A percentile compares a stretch with the other conserved stretches of the same genome.
Evolutionary conservation across 2,329 filamentous ascomycete genomes (phyloP).

Genomic region (Massarina eburnea): DNA sequence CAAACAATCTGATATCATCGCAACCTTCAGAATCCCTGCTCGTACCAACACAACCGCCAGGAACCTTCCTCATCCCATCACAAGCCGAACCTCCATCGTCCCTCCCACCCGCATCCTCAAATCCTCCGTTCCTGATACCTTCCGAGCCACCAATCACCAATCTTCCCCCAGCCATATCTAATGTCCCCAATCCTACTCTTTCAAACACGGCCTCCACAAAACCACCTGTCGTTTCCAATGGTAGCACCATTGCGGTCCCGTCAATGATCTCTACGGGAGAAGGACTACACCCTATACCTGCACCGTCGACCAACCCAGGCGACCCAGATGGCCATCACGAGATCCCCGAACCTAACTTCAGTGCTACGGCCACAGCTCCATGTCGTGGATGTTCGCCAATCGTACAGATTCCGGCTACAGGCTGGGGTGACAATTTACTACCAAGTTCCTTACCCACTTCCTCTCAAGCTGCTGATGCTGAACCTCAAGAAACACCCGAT

Average conservation of each 20-base stretch:
- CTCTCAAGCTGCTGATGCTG: constrained; percentile 14
- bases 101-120: neutral
- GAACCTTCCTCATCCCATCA: constrained; percentile 1
- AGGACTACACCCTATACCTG: constrained; percentile 26
- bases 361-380: constrained; percentile 23
- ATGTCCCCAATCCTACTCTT: neutral
- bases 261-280: constrained; percentile 27
- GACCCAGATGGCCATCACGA: constrained; percentile 35
- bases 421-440: constrained; percentile 18
- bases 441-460: constrained; percentile 1
- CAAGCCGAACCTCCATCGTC: neutral
- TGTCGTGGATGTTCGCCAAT: constrained; percentile 32
- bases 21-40: constrained; percentile 5
- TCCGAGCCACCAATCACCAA: constrained; percentile 1
- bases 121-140: constrained; percentile 6
- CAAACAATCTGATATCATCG: constrained; percentile 11
- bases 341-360: constrained; percentile 32
- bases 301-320: constrained; percentile 22
- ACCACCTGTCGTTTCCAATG: constrained; percentile 8
- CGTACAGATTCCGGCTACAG: constrained; percentile 28
- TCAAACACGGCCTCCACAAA: too few species aligned
- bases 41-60: constrained; percentile 3
- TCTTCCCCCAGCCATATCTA: neutral
- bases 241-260: constrained; percentile 2
- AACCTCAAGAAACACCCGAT: constrained; percentile 18